Percentiles rank a stretch among this genome's conserved stretches.
Evolutionary conservation across 805 yeast species (phyloP).

Genomic region (Starmera amethionina): DNA sequence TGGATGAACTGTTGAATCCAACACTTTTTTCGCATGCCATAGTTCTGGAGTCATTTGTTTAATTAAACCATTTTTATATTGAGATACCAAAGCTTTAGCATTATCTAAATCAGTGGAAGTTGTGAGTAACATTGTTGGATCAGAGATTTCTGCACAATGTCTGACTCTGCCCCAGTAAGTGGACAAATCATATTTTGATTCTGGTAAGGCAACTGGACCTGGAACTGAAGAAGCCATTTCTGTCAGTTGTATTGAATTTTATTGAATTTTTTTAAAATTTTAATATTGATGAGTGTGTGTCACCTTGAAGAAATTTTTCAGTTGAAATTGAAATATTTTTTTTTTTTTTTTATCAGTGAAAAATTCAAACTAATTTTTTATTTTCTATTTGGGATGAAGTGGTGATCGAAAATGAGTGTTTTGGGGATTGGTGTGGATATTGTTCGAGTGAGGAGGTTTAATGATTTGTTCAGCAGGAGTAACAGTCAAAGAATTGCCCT

Average conservation of each 20-base stretch:
- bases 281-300: too few relatives aligned
- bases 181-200: conserved; percentile 65
- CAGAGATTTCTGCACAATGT: conserved; percentile 89
- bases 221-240: conserved; percentile 82
- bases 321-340: too few relatives aligned
- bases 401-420: conserved; percentile 13
- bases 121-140: conserved; percentile 81
- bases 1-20: conserved; percentile 93
- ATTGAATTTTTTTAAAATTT: background rate
- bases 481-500: too few relatives aligned
- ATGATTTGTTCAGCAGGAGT: background rate
- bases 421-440: conserved; percentile 53
- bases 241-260: background rate
- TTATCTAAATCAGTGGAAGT: conserved; percentile 49
- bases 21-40: conserved; percentile 79
- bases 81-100: conserved; percentile 59
- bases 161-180: conserved; percentile 92
- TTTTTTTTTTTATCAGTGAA: background rate
- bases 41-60: conserved; percentile 65
- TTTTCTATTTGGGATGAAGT: background rate
- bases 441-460: conserved; percentile 36
- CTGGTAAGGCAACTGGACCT: conserved; percentile 74
- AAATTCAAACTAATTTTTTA: background rate
- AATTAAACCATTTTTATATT: conserved; percentile 60
- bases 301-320: too few relatives aligned